A percentile compares a stretch with the other conserved stretches of the same genome.
Evolutionary conservation across 2,329 filamentous ascomycete genomes (phyloP).

Genomic region (Dactylellina parvicollis): DNA sequence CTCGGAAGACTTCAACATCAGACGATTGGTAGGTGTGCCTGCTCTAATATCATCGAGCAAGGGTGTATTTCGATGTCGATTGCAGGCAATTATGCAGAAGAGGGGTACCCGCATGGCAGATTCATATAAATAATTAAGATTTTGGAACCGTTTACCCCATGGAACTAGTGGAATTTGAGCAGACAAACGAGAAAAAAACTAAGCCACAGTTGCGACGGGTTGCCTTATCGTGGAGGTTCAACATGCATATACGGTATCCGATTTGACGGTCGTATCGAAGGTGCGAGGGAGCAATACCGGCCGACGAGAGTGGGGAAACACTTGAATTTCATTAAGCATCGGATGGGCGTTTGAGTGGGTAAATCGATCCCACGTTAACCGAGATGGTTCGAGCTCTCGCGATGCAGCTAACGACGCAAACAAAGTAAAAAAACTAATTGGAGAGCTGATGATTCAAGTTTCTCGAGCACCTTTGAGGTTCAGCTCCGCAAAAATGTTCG

Average conservation of each 20-base stretch:
- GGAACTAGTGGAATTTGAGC: background rate
- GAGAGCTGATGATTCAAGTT: too few relatives aligned
- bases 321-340: slow-evolving; percentile 25
- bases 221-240: slow-evolving; percentile 43
- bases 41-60: slow-evolving; percentile 43
- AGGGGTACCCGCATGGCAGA: slow-evolving; percentile 34
- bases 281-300: slow-evolving; percentile 10
- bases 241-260: slow-evolving; percentile 1
- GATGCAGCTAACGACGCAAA: slow-evolving; percentile 15
- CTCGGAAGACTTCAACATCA: slow-evolving; percentile 47
- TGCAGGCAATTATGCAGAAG: slow-evolving; percentile 42
- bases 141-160: slow-evolving; percentile 11
- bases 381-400: slow-evolving; percentile 54
- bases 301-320: slow-evolving; percentile 20
- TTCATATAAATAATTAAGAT: slow-evolving; percentile 42
- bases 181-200: slow-evolving; percentile 3
- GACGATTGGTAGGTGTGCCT: slow-evolving; percentile 54
- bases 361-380: slow-evolving; percentile 53
- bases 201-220: slow-evolving; percentile 37
- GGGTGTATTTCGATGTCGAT: slow-evolving; percentile 46
- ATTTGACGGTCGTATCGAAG: slow-evolving; percentile 32
- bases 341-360: slow-evolving; percentile 39
- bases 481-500: slow-evolving; percentile 19
- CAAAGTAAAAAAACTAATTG: background rate
- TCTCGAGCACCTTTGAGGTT: too few relatives aligned